These are phyloP conservation scores for Tolypocladium nubicola DNA, from an alignment of 2,329 filamentous ascomycete genomes.

Conservation along the genomic window DNA sequence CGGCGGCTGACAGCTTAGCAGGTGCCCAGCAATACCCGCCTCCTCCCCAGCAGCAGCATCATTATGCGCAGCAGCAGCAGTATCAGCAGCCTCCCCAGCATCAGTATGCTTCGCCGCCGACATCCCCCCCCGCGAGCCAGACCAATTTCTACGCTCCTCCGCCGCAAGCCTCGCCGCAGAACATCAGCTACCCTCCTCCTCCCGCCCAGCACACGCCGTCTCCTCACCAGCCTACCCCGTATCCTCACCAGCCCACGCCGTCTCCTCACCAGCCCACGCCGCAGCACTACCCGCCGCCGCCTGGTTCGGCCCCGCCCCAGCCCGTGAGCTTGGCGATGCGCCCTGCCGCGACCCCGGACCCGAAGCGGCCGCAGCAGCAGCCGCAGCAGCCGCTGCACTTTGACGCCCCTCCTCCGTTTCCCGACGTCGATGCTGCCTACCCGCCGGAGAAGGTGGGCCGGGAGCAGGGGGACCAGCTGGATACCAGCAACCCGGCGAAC, in stretches of 20 bases:
- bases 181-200: slow-evolving; percentile 17
- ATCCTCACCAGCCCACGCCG: slow-evolving; percentile 17
- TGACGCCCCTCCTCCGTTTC: slow-evolving; percentile 14
- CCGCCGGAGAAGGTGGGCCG: slow-evolving; percentile 16
- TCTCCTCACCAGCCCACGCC: slow-evolving; percentile 15
- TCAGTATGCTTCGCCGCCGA: slow-evolving; percentile 35
- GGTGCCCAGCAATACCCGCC: slow-evolving; percentile 29
- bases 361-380: slow-evolving; percentile 10
- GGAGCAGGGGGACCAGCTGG: slow-evolving; percentile 12
- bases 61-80: slow-evolving; percentile 12
- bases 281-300: slow-evolving; percentile 8
- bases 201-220: slow-evolving; percentile 20
- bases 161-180: slow-evolving; percentile 11
- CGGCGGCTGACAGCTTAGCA: background rate
- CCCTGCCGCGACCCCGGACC: slow-evolving; percentile 12
- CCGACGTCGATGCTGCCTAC: slow-evolving; percentile 11
- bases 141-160: slow-evolving; percentile 31
- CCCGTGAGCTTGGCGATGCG: slow-evolving; percentile 12
- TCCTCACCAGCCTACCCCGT: too few species aligned
- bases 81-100: slow-evolving; percentile 13
- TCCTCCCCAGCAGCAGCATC: slow-evolving; percentile 15
- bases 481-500: slow-evolving; percentile 15
- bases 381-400: slow-evolving; percentile 14
- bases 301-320: slow-evolving; percentile 9
- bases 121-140: slow-evolving; percentile 34